phyloP scores from a whole-genome alignment of 2,329 filamentous ascomycete species.

The Arthrocladium fulminans region DNA sequence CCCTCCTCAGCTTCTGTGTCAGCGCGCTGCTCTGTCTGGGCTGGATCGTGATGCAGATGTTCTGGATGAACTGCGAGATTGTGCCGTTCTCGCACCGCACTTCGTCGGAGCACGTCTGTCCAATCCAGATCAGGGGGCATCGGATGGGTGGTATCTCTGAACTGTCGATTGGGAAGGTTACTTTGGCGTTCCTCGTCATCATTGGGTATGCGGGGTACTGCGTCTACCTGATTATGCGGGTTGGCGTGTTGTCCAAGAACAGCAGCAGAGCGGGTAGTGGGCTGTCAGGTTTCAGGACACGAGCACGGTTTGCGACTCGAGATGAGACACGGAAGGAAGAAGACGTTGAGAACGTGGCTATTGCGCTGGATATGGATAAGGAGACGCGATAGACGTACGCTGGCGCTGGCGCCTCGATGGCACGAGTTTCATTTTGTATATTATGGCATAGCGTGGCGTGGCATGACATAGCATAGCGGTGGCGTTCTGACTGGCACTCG shows the following conservation, averaged over 20 bases:
- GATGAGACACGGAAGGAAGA: neutral
- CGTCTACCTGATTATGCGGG: neutral
- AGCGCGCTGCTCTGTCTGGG: conserved; percentile 15
- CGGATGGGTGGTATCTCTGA: conserved; percentile 23
- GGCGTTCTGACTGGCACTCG: neutral
- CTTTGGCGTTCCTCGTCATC: conserved; percentile 13
- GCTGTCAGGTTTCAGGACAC: neutral
- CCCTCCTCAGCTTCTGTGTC: conserved; percentile 15
- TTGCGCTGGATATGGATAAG: conserved; percentile 4
- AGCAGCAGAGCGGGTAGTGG: neutral
- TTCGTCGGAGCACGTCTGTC: conserved; percentile 36
- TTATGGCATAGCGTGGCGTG: too few species aligned
- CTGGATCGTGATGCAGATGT: conserved; percentile 15
- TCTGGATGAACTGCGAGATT: conserved; percentile 23
- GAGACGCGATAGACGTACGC: neutral
- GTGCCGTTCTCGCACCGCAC: conserved; percentile 23
- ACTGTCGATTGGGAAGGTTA: conserved; percentile 18
- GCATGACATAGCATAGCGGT: neutral
- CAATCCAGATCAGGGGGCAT: conserved; percentile 39
- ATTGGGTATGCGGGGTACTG: conserved; percentile 11
- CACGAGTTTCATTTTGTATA: too few species aligned
- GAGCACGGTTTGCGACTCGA: conserved; percentile 2
- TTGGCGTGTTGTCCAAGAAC: neutral
- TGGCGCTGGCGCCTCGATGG: neutral
- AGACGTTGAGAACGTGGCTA: conserved; percentile 5